Conservation (phyloP, 176 grass and related monocot genomes). For the Raddia guianensis region DNA sequence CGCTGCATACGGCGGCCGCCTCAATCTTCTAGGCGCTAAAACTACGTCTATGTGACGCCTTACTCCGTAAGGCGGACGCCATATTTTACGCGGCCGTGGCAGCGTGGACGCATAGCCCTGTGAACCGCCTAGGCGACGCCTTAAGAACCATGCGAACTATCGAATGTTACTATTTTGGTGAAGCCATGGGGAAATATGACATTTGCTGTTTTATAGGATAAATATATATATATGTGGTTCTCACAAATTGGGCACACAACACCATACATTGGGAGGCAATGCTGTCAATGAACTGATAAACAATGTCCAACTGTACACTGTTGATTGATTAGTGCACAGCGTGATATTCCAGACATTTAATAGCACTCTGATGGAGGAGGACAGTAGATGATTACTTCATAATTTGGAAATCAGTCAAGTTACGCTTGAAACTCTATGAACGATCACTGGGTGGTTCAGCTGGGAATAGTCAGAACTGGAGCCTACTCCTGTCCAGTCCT, state of each 20-base stretch:
- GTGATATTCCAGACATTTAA: background rate
- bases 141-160: background rate
- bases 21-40: no score
- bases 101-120: no score
- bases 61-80: no score
- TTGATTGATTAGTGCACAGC: background rate
- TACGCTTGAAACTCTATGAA: background rate
- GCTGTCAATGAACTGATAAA: conserved; percentile 3
- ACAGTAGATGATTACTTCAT: background rate
- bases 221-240: background rate
- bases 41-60: no score
- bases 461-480: background rate
- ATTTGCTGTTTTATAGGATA: background rate
- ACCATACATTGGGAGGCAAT: background rate
- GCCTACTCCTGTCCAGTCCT: background rate
- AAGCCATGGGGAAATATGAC: background rate
- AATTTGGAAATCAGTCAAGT: background rate
- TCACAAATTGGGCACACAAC: background rate
- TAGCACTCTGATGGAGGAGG: background rate
- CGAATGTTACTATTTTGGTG: background rate
- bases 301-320: background rate
- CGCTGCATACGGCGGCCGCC: no score
- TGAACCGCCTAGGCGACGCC: no score
- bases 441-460: background rate
- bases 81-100: no score